These are phyloP conservation scores for Poterioochromonas sp. DNA, from an alignment of 352 stramenopile genomes.

Conservation along the genomic window DNA sequence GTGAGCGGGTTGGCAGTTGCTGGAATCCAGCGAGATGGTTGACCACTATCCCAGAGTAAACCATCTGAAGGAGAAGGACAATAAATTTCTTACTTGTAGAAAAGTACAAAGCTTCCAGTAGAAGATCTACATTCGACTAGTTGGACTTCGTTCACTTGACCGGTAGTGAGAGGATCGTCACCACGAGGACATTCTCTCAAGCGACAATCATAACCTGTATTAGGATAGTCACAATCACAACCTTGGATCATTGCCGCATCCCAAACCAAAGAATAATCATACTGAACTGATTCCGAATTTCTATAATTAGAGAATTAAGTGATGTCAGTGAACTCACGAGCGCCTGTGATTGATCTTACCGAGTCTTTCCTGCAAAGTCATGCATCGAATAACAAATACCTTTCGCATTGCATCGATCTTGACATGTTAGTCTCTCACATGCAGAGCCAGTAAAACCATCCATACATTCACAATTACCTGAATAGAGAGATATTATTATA, in stretches of 20 bases:
- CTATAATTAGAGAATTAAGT: neutral
- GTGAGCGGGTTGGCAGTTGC: slow-evolving; percentile 36
- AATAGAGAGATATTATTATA: neutral
- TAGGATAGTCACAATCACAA: slow-evolving; percentile 65
- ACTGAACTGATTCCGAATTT: slow-evolving; percentile 25
- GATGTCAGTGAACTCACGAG: neutral
- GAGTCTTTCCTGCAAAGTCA: slow-evolving; percentile 48
- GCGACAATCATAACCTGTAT: slow-evolving; percentile 67
- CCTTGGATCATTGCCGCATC: slow-evolving; percentile 57
- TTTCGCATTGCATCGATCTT: slow-evolving; percentile 58
- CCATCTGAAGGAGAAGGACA: too few relatives aligned
- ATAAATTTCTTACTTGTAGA: slow-evolving; percentile 22
- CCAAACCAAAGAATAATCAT: slow-evolving; percentile 55
- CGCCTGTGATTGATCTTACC: slow-evolving; percentile 26
- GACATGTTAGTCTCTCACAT: slow-evolving; percentile 58
- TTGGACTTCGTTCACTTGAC: slow-evolving; percentile 70
- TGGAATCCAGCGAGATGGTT: neutral
- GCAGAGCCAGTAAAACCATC: slow-evolving; percentile 62
- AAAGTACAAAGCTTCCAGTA: slow-evolving; percentile 26
- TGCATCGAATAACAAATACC: slow-evolving; percentile 65
- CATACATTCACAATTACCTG: slow-evolving; percentile 56
- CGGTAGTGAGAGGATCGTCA: slow-evolving; percentile 69
- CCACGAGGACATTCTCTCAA: slow-evolving; percentile 60
- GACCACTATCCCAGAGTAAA: neutral
- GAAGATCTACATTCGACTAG: slow-evolving; percentile 58